These are phyloP conservation scores for Phytophthora lateralis DNA, from an alignment of 352 stramenopile genomes.

Conservation along the genomic window DNA sequence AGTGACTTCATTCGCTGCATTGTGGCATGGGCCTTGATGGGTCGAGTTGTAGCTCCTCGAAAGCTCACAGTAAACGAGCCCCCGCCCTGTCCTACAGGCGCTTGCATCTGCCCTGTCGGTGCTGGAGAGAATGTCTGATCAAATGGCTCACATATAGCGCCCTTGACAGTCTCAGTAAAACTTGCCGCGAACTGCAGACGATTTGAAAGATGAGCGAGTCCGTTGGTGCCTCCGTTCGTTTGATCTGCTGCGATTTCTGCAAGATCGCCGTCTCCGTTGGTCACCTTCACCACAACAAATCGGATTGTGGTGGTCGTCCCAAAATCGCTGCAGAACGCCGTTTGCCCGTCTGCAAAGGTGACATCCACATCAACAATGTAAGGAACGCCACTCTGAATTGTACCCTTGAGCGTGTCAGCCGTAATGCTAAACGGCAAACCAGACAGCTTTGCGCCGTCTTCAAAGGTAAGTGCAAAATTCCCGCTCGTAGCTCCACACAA, in stretches of 20 bases:
- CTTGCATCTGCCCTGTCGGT: slow-evolving; percentile 51
- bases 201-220: slow-evolving; percentile 68
- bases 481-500: slow-evolving; percentile 68
- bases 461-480: slow-evolving; percentile 72
- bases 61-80: slow-evolving; percentile 67
- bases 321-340: slow-evolving; percentile 48
- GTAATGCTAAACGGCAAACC: slow-evolving; percentile 52
- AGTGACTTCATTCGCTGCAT: slow-evolving; percentile 39
- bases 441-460: slow-evolving; percentile 52
- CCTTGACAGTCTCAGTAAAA: slow-evolving; percentile 62
- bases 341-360: slow-evolving; percentile 33
- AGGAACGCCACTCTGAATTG: slow-evolving; percentile 49
- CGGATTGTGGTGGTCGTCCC: slow-evolving; percentile 63
- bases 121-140: slow-evolving; percentile 53
- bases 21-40: slow-evolving; percentile 60
- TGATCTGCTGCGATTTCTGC: slow-evolving; percentile 48
- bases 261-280: slow-evolving; percentile 59
- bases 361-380: slow-evolving; percentile 77
- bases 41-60: slow-evolving; percentile 59
- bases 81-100: slow-evolving; percentile 46
- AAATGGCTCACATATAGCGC: slow-evolving; percentile 52
- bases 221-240: slow-evolving; percentile 56
- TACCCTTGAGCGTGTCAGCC: slow-evolving; percentile 41
- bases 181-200: slow-evolving; percentile 55
- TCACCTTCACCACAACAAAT: slow-evolving; percentile 66